Base-by-base conservation (phyloP, 2,329 filamentous ascomycete genomes). In the Pseudonectria buxi region DNA sequence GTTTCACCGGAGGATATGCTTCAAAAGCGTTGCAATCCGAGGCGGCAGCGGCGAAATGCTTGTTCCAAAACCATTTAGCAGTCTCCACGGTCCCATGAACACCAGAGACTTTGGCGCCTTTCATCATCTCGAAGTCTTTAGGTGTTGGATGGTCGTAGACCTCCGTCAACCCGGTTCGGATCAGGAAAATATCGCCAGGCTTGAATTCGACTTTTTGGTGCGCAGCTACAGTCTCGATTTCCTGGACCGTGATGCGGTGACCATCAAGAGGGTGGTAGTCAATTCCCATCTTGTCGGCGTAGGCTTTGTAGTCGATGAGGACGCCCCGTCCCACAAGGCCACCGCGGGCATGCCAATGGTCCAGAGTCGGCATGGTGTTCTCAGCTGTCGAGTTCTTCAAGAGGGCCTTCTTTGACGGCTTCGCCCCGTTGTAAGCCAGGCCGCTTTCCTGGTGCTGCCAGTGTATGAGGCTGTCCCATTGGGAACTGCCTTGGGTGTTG, bases 21-120 rank as follows among this genome's bases (percentile, higher is more conserved):
- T 86, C 82, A 42, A 86, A 83, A 0, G 72, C 65, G 14, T 72
- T 74, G 10, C 69, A 63, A 51, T 86, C 82, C 0, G 77, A 76
- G 0, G 72, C 78, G 2, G 82, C 78, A 1, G 74, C 76, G 0
- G 80, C 67, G 46, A 86, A 85, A 34, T 80, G 78, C 45, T 71
- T 74, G 50, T 86, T 78, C 63, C 83, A 81, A 39, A 86, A 43
- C 80, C 81, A 86, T 35, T 74, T 70, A 7, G 76, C 62, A 4
- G 79, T 69, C 29, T 70, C 69, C 31, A 74, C 59, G 3, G 50
- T 51, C 0, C 67, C 70, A 26, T 76, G 61, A 28, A 71, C 49
- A 7, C 72, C 58, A 15, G 62, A 48, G 4, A 64, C 33, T 11
- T 43, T 58, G 4, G 22, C 36, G 0, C 42, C 36, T 9, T 49